Percentiles rank a stretch among this genome's conserved stretches.
These are phyloP conservation scores for Eucalyptus pauciflora DNA, from an alignment of 345 rosid genomes.

Conservation along the genomic window DNA sequence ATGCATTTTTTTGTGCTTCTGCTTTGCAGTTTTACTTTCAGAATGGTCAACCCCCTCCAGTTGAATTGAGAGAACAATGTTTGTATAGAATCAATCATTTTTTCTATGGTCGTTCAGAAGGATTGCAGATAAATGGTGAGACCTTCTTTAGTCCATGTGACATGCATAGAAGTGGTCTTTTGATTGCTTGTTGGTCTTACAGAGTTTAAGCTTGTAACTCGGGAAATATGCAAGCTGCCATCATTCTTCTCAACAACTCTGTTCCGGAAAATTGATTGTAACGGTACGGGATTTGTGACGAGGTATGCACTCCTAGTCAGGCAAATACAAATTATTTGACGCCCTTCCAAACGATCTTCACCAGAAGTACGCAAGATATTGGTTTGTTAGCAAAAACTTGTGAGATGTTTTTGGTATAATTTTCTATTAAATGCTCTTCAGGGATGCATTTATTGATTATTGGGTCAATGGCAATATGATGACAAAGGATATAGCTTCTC, in stretches of 20 bases:
- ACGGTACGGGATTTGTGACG: conserved; percentile 45
- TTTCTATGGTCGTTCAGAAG: conserved; percentile 58
- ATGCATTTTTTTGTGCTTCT: background rate
- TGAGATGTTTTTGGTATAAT: background rate
- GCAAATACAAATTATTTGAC: background rate
- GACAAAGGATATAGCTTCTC: conserved; percentile 71
- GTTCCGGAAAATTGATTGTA: conserved; percentile 66
- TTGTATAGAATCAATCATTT: conserved; percentile 58
- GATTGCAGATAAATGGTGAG: conserved; percentile 65
- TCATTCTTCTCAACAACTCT: conserved; percentile 71
- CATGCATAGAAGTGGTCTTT: background rate
- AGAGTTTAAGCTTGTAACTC: conserved; percentile 65
- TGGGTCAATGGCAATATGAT: conserved; percentile 75
- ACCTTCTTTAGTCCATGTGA: background rate
- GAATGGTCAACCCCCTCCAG: conserved; percentile 83
- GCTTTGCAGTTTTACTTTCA: conserved; percentile 80
- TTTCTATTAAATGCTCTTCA: conserved; percentile 9
- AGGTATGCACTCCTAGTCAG: conserved; percentile 35
- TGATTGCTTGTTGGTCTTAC: background rate
- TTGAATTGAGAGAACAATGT: conserved; percentile 68
- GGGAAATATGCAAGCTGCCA: conserved; percentile 90
- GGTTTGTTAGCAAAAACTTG: background rate
- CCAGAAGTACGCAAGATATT: background rate
- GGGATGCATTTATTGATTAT: conserved; percentile 78
- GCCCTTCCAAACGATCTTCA: background rate